A percentile compares a stretch with the other conserved stretches of the same genome.
Conservation (phyloP, 805 yeast genomes). For the Teunomyces gatunensis region DNA sequence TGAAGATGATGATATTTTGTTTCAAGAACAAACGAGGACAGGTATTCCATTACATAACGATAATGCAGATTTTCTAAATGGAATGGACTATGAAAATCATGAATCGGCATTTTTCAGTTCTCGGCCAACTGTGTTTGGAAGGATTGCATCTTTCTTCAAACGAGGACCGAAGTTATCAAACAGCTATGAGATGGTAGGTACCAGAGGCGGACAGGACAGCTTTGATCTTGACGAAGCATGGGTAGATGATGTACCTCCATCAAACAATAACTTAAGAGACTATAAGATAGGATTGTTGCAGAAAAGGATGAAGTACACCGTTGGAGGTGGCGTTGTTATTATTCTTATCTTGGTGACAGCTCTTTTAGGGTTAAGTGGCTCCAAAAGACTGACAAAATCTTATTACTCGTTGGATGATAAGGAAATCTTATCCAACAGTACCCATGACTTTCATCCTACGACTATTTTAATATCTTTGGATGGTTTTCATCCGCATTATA, state of each 20-base stretch:
- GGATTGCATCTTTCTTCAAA: slow-evolving; percentile 6
- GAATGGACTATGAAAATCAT: slow-evolving; percentile 22
- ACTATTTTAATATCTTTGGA: slow-evolving; percentile 79
- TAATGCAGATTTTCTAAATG: slow-evolving; percentile 16
- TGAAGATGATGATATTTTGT: slow-evolving; percentile 36
- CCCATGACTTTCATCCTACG: slow-evolving; percentile 70
- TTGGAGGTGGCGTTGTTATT: slow-evolving; percentile 9
- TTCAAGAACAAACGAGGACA: slow-evolving; percentile 14
- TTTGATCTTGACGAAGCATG: slow-evolving; percentile 6
- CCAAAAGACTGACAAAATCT: background rate
- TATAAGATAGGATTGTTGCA: slow-evolving; percentile 24
- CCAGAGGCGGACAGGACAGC: background rate
- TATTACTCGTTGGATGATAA: background rate
- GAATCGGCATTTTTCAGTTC: background rate
- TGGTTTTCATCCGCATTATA: slow-evolving; percentile 89
- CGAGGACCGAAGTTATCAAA: background rate
- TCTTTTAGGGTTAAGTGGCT: background rate
- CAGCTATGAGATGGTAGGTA: slow-evolving; percentile 11
- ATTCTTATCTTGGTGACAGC: background rate
- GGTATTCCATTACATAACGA: background rate
- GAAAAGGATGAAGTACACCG: slow-evolving; percentile 15
- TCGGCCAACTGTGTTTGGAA: background rate
- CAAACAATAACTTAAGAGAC: slow-evolving; percentile 17
- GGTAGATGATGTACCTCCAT: background rate
- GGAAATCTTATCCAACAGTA: slow-evolving; percentile 49